A percentile compares a stretch with the other conserved stretches of the same genome.
These are phyloP conservation scores for Penicillium psychrosexuale DNA, from an alignment of 2,329 filamentous ascomycete species.

Conservation along the genomic window DNA sequence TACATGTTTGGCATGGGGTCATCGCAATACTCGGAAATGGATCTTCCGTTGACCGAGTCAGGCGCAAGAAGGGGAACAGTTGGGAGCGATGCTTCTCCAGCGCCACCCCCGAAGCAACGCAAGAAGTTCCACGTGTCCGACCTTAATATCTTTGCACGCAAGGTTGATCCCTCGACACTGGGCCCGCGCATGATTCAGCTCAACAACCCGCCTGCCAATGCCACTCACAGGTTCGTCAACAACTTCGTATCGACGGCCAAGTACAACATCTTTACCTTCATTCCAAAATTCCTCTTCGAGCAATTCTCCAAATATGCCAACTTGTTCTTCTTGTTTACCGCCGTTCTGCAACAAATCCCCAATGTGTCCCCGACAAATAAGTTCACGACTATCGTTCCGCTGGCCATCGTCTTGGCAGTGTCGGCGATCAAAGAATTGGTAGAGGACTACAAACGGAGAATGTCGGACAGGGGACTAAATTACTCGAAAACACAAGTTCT, in stretches of 20 bases:
- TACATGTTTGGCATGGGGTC: conserved; percentile 83
- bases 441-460: conserved; percentile 87
- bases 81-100: conserved; percentile 45
- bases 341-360: conserved; percentile 89
- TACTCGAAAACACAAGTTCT: conserved; percentile 80
- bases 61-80: conserved; percentile 51
- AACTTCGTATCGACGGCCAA: conserved; percentile 98
- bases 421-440: conserved; percentile 92
- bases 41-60: conserved; percentile 85
- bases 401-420: conserved; percentile 85
- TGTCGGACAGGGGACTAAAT: conserved; percentile 83
- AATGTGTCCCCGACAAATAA: conserved; percentile 90
- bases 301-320: conserved; percentile 99
- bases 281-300: conserved; percentile 96
- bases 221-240: conserved; percentile 83
- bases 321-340: conserved; percentile 98
- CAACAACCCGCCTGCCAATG: conserved; percentile 93
- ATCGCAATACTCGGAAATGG: conserved; percentile 92
- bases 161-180: conserved; percentile 83
- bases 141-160: conserved; percentile 87
- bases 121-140: conserved; percentile 67
- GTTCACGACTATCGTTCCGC: conserved; percentile 95
- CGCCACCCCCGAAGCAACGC: conserved; percentile 43
- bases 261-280: conserved; percentile 88
- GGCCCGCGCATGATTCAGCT: conserved; percentile 91